phyloP scores from a whole-genome alignment of 73 alveolate genomes.

The Tetrahymena elliotti region DNA sequence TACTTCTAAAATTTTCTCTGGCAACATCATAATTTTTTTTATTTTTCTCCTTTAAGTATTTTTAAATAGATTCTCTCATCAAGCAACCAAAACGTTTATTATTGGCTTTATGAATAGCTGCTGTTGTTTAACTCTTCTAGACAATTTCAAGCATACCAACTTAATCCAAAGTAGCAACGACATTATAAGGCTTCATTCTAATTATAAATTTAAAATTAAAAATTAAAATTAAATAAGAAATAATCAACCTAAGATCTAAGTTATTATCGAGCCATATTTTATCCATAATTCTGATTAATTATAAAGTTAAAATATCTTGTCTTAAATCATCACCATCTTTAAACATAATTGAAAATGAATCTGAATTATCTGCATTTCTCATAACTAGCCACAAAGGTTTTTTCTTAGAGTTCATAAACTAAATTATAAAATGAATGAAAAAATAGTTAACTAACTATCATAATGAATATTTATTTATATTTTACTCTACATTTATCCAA shows the following conservation, averaged over 20 bases:
- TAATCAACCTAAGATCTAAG: constrained; percentile 52
- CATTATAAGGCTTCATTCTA: constrained; percentile 86
- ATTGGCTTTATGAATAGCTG: constrained; percentile 16
- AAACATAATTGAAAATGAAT: constrained; percentile 46
- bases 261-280: constrained; percentile 89
- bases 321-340: constrained; percentile 97
- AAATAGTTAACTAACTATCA: constrained; percentile 46
- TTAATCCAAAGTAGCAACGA: constrained; percentile 82
- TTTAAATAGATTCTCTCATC: constrained; percentile 36
- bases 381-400: constrained; percentile 37
- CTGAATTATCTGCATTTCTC: constrained; percentile 12
- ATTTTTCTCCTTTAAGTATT: constrained; percentile 35
- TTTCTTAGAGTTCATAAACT: constrained; percentile 34
- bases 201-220: not conserved
- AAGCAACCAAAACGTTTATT: constrained; percentile 49
- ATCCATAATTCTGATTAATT: constrained; percentile 87
- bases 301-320: constrained; percentile 88
- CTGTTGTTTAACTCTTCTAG: constrained; percentile 46
- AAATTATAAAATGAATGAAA: constrained; percentile 10
- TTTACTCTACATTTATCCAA: constrained; percentile 40
- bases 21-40: constrained; percentile 40
- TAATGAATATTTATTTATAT: too few species aligned
- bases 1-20: constrained; percentile 56
- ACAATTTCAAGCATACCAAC: constrained; percentile 95
- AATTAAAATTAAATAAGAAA: not conserved